Conservation (phyloP, 2,329 filamentous ascomycete species). For the Calcarisporium arbuscula region DNA sequence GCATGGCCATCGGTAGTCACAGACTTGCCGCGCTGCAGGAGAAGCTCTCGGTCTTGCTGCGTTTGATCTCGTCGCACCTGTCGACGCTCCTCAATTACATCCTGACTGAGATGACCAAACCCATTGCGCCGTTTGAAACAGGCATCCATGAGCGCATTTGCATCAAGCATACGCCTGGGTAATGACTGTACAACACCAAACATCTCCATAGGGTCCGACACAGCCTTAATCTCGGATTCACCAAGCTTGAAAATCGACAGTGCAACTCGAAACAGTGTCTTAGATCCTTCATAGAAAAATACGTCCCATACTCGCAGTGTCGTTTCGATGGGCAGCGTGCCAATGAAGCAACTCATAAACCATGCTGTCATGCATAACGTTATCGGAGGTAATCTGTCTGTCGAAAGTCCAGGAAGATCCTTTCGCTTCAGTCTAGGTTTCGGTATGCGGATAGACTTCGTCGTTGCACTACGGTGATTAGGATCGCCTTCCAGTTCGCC, state of each 20-base stretch:
- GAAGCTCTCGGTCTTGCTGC: constrained; percentile 32
- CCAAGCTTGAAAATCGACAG: constrained; percentile 86
- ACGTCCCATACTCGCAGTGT: constrained; percentile 92
- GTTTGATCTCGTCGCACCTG: constrained; percentile 57
- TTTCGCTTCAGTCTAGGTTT: constrained; percentile 34
- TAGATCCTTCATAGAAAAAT: constrained; percentile 92
- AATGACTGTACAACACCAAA: constrained; percentile 90
- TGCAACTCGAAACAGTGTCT: constrained; percentile 87
- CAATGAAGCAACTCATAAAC: constrained; percentile 98
- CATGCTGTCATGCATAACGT: constrained; percentile 90
- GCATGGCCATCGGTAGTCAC: constrained; percentile 21
- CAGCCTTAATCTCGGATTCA: constrained; percentile 70
- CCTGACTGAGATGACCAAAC: constrained; percentile 75
- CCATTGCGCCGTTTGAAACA: constrained; percentile 76
- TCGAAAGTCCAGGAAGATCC: constrained; percentile 32
- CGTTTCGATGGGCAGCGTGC: constrained; percentile 84
- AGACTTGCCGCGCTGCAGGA: constrained; percentile 18
- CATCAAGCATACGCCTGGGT: constrained; percentile 74
- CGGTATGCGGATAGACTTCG: constrained; percentile 27
- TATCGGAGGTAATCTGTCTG: constrained; percentile 70
- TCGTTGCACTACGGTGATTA: constrained; percentile 28
- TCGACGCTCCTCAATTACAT: constrained; percentile 70
- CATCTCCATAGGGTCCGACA: constrained; percentile 87
- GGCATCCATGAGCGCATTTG: constrained; percentile 73
- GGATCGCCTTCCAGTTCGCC: constrained; percentile 58